These are phyloP conservation scores for Teunomyces tritomae DNA, from an alignment of 805 yeast species.

Conservation along the genomic window DNA sequence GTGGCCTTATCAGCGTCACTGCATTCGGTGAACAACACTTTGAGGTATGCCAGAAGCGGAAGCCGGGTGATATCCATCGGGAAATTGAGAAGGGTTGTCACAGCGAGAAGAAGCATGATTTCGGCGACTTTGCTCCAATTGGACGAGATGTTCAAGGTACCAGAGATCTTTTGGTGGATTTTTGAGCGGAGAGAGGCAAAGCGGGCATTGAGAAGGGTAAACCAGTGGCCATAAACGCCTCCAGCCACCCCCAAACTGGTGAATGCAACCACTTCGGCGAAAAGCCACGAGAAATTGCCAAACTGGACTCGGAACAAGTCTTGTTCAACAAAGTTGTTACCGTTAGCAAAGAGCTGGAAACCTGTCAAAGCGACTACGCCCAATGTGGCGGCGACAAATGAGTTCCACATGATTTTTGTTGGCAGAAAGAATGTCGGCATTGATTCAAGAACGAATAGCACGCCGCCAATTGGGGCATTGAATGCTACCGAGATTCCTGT, in stretches of 20 bases:
- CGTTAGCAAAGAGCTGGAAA: slow-evolving; percentile 38
- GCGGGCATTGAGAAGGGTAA: slow-evolving; percentile 46
- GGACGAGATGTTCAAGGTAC: slow-evolving; percentile 13
- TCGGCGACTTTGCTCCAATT: slow-evolving; percentile 42
- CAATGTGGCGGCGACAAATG: slow-evolving; percentile 75
- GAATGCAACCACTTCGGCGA: slow-evolving; percentile 70
- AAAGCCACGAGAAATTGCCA: slow-evolving; percentile 69
- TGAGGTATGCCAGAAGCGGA: slow-evolving; percentile 55
- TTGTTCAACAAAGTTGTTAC: slow-evolving; percentile 43
- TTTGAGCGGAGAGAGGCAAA: slow-evolving; percentile 33
- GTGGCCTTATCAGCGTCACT: slow-evolving; percentile 15
- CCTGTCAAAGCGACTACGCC: slow-evolving; percentile 59
- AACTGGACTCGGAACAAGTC: slow-evolving; percentile 59
- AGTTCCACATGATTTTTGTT: slow-evolving; percentile 73
- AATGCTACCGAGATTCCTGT: slow-evolving; percentile 85
- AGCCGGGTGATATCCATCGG: slow-evolving; percentile 53
- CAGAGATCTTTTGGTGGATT: slow-evolving; percentile 21
- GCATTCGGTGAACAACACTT: slow-evolving; percentile 72
- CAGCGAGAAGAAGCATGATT: slow-evolving; percentile 43
- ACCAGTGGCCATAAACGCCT: slow-evolving; percentile 60
- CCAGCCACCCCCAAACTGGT: slow-evolving; percentile 67
- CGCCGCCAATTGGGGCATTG: slow-evolving; percentile 87
- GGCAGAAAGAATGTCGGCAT: slow-evolving; percentile 62
- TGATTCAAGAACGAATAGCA: slow-evolving; percentile 70
- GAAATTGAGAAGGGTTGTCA: slow-evolving; percentile 56